Evolutionary conservation across 805 yeast genomes (phyloP), one percentile per base, ranked within the genome.

Genomic region (Kluyveromyces dobzhanskii): DNA sequence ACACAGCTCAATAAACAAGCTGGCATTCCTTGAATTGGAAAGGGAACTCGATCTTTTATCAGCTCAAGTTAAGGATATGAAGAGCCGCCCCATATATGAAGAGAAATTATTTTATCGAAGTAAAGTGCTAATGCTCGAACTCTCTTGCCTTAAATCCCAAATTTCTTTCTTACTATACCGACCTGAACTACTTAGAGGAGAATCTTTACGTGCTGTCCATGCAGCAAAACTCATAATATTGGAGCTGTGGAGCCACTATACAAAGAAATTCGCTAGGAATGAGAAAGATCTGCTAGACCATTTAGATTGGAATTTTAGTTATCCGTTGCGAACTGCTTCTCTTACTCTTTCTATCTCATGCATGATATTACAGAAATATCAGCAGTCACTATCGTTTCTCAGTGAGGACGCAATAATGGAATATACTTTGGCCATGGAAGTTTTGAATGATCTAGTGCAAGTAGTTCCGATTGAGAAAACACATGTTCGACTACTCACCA

Each of bases 291-390:
- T 31, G 9, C 10, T 16, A 24, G 24, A 32, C 21, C 41, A 32
- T 25, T 26, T 38, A 17, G 41, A 38, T 33, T 38, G 41, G 41
- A 38, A 38, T 32, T 38, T 38, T 16, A 29, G 41, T 26, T 38
- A 32, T 18, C 41, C 41, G 13, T 17, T 38, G 12, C 32, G 37
- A 10, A 38, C 41, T 10, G 41, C 41, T 3, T 38, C 41, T 6
- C 28, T 38, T 9, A 38, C 41, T 3, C 18, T 38, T 12, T 38
- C 36, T 16, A 9, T 32, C 14, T 23, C 41, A 17, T 38, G 41
- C 27, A 9, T 33, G 17, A 32, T 38, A 11, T 32, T 38, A 4
- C 32, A 19, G 16, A 31, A 19, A 26, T 33, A 38, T 17, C 26
- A 32, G 37, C 30, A 32, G 17, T 33, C 37, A 3, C 8, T 26